phyloP scores from a whole-genome alignment of 169 alveolate species.

The Plasmodium billcollinsi region DNA sequence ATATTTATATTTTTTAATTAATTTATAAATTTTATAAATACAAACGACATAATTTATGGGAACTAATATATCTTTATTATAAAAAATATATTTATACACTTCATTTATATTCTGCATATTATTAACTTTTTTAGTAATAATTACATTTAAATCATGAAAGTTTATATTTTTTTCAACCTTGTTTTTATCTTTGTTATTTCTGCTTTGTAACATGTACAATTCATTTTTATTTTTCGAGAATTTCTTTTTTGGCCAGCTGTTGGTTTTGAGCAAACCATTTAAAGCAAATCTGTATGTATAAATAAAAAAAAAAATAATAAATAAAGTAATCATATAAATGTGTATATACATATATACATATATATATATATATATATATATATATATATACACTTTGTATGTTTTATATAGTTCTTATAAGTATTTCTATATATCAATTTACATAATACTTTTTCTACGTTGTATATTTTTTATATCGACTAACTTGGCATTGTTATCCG shows the following conservation, averaged over 20 bases:
- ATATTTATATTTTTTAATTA: conserved; percentile 42
- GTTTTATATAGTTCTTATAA: not conserved
- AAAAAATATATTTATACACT: conserved; percentile 64
- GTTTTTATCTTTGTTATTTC: conserved; percentile 3
- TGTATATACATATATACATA: not conserved
- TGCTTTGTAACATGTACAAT: conserved; percentile 16
- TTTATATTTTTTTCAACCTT: conserved; percentile 15
- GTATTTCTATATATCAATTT: not conserved
- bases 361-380: not conserved
- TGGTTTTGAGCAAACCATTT: conserved; percentile 42
- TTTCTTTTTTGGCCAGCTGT: conserved; percentile 72
- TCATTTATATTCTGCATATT: conserved; percentile 61
- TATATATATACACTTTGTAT: not conserved
- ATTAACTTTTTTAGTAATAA: conserved; percentile 45
- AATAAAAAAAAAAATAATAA: not conserved
- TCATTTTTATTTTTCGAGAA: conserved; percentile 65
- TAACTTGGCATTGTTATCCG: conserved; percentile 66
- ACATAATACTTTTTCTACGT: not conserved
- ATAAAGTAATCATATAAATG: not conserved
- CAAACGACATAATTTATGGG: conserved; percentile 72
- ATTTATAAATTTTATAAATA: conserved; percentile 56
- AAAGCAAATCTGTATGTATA: conserved; percentile 18
- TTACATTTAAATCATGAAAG: conserved; percentile 51
- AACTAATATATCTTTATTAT: conserved; percentile 66
- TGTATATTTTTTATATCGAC: conserved; percentile 2